Evolutionary conservation across 768 basidiomycete species (phyloP).

Genomic region (Boletus edulis): DNA sequence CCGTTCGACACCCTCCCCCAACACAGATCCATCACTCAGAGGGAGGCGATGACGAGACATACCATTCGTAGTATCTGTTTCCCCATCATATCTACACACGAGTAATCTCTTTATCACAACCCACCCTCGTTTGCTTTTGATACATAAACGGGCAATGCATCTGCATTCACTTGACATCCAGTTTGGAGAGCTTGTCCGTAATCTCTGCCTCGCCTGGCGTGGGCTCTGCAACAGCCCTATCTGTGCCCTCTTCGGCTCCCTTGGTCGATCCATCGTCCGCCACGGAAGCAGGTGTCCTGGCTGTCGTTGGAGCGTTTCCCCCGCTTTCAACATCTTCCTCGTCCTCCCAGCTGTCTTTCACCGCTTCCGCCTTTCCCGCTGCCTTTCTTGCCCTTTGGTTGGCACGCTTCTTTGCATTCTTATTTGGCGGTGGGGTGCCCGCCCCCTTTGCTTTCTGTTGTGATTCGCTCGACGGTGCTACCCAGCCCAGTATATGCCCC

Average conservation of each 20-base stretch:
- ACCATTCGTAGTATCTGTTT: constrained; percentile 12
- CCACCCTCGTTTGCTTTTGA: background rate
- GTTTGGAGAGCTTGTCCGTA: constrained; percentile 52
- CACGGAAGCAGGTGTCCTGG: constrained; percentile 10
- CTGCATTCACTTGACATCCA: constrained; percentile 45
- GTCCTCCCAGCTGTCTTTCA: constrained; percentile 81
- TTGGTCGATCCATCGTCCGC: constrained; percentile 1
- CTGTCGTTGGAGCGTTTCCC: constrained; percentile 2
- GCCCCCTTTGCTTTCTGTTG: constrained; percentile 31
- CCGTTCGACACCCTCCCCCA: background rate
- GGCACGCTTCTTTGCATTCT: constrained; percentile 80
- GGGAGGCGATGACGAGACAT: constrained; percentile 7
- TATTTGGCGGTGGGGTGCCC: constrained; percentile 48
- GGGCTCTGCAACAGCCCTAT: too few species aligned
- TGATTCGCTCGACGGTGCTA: constrained; percentile 51
- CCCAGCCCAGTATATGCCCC: constrained; percentile 84
- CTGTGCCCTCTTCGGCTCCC: background rate
- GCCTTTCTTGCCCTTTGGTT: constrained; percentile 72
- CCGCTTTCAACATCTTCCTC: constrained; percentile 51
- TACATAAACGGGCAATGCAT: background rate
- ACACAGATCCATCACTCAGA: background rate
- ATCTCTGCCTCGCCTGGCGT: constrained; percentile 32
- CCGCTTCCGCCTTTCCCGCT: constrained; percentile 48
- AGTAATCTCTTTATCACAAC: constrained; percentile 6
- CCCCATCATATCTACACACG: constrained; percentile 11